Conservation (phyloP, 192 early-diverging fungal species). For the Neocallimastix lanati region DNA sequence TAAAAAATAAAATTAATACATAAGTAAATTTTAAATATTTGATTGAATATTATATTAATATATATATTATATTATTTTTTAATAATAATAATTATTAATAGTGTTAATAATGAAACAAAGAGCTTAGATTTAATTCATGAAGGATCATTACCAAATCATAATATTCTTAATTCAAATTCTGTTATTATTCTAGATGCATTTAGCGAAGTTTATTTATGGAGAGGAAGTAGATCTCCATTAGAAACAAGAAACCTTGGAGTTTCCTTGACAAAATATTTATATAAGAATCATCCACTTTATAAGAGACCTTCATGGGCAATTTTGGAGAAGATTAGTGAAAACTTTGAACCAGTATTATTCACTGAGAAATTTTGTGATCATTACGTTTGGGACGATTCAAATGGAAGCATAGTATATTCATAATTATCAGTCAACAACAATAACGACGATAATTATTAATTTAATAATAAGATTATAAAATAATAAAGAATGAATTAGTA, state of each 20-base stretch:
- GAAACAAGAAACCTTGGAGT: background rate
- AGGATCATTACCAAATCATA: background rate
- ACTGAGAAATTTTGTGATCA: background rate
- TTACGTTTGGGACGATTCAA: background rate
- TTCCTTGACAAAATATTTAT: background rate
- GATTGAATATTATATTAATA: too few relatives aligned
- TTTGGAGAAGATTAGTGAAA: background rate
- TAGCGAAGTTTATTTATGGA: background rate
- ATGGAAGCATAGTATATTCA: too few relatives aligned
- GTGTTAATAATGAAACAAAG: background rate
- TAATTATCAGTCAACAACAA: too few relatives aligned
- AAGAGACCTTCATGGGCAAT: background rate
- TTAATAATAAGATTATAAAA: too few relatives aligned
- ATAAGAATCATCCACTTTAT: background rate
- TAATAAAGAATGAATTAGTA: too few relatives aligned
- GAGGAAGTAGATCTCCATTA: background rate
- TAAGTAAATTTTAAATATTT: too few relatives aligned
- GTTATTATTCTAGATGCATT: background rate
- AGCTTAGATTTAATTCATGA: background rate
- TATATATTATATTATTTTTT: too few relatives aligned
- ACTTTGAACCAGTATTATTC: background rate
- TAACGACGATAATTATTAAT: too few relatives aligned
- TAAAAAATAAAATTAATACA: too few relatives aligned
- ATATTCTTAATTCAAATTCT: background rate
- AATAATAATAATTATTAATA: too few relatives aligned